Percentiles rank a stretch among this genome's conserved stretches.
These are phyloP conservation scores for Trichocladium uniseriatum DNA, from an alignment of 495 filamentous ascomycete species.

Conservation along the genomic window DNA sequence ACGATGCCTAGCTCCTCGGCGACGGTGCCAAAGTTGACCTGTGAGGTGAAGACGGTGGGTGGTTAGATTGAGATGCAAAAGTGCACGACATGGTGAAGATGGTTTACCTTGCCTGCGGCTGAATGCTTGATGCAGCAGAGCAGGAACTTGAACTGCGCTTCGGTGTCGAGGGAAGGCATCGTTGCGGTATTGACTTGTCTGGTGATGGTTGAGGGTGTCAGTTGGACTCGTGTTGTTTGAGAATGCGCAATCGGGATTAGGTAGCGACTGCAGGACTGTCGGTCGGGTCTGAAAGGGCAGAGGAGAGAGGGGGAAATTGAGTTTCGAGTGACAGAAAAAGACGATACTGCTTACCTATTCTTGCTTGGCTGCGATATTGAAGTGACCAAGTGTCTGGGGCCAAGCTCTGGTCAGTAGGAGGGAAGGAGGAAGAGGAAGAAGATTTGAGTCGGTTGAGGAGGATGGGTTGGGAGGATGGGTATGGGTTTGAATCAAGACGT, in stretches of 20 bases:
- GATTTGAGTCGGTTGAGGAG: neutral
- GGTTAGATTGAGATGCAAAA: neutral
- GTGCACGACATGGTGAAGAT: neutral
- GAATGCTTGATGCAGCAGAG: conserved; percentile 54
- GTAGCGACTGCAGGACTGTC: no score
- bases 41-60: conserved; percentile 10
- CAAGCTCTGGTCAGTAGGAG: neutral
- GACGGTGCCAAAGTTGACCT: conserved; percentile 55
- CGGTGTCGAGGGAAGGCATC: conserved; percentile 41
- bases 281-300: neutral
- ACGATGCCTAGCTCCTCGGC: conserved; percentile 55
- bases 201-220: neutral
- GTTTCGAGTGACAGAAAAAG: neutral
- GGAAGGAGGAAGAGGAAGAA: neutral
- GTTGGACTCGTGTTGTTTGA: neutral
- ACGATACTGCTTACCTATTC: neutral
- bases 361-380: neutral
- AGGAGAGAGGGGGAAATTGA: neutral
- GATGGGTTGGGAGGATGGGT: neutral
- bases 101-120: conserved; percentile 46
- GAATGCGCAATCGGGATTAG: neutral
- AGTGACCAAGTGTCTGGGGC: neutral
- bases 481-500: neutral
- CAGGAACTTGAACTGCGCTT: conserved; percentile 54
- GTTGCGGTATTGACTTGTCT: conserved; percentile 13